Percentiles rank a stretch among this genome's conserved stretches.
Evolutionary conservation across 805 yeast genomes (phyloP).

Genomic region (Candida boidinii): DNA sequence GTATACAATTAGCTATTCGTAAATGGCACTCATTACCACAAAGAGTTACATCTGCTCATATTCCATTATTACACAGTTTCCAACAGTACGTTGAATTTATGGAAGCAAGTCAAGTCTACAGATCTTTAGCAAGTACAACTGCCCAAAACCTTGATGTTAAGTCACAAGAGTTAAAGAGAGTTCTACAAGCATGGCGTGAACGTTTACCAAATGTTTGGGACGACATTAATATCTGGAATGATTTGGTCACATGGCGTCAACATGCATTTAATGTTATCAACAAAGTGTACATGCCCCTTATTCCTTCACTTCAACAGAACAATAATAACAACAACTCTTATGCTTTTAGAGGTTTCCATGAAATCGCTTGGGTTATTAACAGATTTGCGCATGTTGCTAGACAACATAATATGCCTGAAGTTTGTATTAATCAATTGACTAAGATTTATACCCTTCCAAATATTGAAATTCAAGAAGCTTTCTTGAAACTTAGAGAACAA

Average conservation of each 20-base stretch:
- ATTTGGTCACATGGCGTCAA: constrained; percentile 96
- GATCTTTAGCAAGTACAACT: constrained; percentile 79
- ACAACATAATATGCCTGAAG: constrained; percentile 94
- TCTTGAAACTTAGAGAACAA: constrained; percentile 89
- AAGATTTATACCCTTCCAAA: constrained; percentile 94
- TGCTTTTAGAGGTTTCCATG: constrained; percentile 97
- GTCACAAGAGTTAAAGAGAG: constrained; percentile 90
- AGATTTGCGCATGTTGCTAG: constrained; percentile 98
- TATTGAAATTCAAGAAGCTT: constrained; percentile 97
- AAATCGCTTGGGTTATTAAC: constrained; percentile 97
- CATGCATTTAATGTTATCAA: constrained; percentile 96
- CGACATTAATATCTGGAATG: constrained; percentile 96
- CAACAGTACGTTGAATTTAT: constrained; percentile 96
- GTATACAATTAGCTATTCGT: constrained; percentile 83
- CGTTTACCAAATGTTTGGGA: constrained; percentile 96
- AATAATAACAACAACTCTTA: constrained; percentile 75
- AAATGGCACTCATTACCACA: constrained; percentile 92
- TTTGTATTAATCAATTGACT: constrained; percentile 85
- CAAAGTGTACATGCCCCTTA: constrained; percentile 86
- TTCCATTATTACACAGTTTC: constrained; percentile 84
- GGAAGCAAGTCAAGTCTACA: constrained; percentile 94
- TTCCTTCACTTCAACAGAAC: constrained; percentile 74
- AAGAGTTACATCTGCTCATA: constrained; percentile 68
- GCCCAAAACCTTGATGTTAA: constrained; percentile 88
- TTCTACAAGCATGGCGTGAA: constrained; percentile 96